Conservation (phyloP, 2,329 filamentous ascomycete genomes). For the Colletotrichum spaethianum region DNA sequence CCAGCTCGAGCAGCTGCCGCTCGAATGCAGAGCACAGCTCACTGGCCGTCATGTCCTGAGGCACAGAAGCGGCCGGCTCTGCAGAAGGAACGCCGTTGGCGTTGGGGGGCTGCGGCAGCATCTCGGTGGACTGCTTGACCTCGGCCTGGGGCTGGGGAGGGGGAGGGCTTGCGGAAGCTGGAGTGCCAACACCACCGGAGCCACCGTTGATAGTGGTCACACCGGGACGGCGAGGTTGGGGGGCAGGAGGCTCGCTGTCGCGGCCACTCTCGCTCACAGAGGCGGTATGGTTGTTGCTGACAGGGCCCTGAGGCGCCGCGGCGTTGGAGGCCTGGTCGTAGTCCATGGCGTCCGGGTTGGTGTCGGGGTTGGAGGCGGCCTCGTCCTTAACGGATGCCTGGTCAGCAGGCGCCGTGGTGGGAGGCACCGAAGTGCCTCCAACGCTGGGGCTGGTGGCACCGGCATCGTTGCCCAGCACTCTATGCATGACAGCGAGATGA, state of each 20-base stretch:
- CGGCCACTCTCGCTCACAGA: constrained; percentile 58
- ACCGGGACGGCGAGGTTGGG: constrained; percentile 64
- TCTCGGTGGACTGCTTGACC: constrained; percentile 54
- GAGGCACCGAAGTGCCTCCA: constrained; percentile 50
- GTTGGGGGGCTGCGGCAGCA: constrained; percentile 27
- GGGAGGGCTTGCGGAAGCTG: constrained; percentile 62
- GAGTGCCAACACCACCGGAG: constrained; percentile 63
- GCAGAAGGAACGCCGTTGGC: constrained; percentile 44
- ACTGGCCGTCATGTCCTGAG: constrained; percentile 68
- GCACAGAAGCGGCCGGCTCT: constrained; percentile 45
- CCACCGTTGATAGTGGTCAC: constrained; percentile 73
- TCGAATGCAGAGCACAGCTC: constrained; percentile 73
- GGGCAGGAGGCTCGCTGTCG: constrained; percentile 68
- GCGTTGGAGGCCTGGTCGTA: constrained; percentile 63
- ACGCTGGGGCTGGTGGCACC: constrained; percentile 49
- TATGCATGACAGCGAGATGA: constrained; percentile 73
- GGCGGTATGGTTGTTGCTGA: constrained; percentile 36
- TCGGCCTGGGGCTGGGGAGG: constrained; percentile 49
- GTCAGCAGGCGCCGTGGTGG: constrained; percentile 46
- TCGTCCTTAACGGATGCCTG: constrained; percentile 68
- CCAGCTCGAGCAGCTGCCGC: constrained; percentile 71
- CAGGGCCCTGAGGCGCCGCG: constrained; percentile 49
- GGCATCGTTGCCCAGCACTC: constrained; percentile 70
- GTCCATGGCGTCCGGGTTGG: constrained; percentile 70
- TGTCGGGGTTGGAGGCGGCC: constrained; percentile 67